Percentiles rank a stretch among this genome's conserved stretches.
These are phyloP conservation scores for Davidsoniella australis DNA, from an alignment of 2,329 filamentous ascomycete species.

Conservation along the genomic window DNA sequence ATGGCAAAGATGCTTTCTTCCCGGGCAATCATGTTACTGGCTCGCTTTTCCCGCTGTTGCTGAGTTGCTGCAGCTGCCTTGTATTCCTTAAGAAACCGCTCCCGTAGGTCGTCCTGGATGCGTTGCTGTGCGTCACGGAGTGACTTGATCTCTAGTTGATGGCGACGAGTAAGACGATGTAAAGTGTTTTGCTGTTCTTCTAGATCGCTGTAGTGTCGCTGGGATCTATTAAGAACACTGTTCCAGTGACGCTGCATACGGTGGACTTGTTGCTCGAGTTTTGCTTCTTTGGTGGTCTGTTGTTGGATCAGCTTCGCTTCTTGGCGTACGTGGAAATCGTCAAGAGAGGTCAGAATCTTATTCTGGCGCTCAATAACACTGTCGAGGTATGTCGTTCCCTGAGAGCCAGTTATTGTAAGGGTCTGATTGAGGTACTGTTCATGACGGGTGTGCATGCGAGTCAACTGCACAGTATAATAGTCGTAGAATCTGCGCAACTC, in stretches of 20 bases:
- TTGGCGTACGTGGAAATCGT: slow-evolving; percentile 10
- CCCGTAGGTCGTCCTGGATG: slow-evolving; percentile 9
- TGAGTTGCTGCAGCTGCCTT: slow-evolving; percentile 5
- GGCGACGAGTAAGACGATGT: slow-evolving; percentile 2
- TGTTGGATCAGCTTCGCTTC: slow-evolving; percentile 10
- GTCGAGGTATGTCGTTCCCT: slow-evolving; percentile 6
- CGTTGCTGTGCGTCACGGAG: slow-evolving; percentile 11
- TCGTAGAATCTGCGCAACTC: slow-evolving; percentile 7
- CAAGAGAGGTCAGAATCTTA: slow-evolving; percentile 5
- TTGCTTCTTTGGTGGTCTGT: slow-evolving; percentile 9
- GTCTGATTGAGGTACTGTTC: slow-evolving; percentile 8
- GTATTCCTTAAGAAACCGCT: slow-evolving; percentile 8
- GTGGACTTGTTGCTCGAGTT: slow-evolving; percentile 7
- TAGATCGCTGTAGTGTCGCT: slow-evolving; percentile 5
- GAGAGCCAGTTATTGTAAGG: neutral
- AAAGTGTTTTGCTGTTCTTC: slow-evolving; percentile 5
- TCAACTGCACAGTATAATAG: slow-evolving; percentile 6
- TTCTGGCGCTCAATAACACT: slow-evolving; percentile 9
- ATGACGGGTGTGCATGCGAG: slow-evolving; percentile 6
- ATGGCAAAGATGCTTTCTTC: slow-evolving; percentile 10
- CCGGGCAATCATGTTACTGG: slow-evolving; percentile 6
- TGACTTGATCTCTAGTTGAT: slow-evolving; percentile 9
- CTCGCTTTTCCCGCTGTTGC: slow-evolving; percentile 6
- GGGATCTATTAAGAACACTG: slow-evolving; percentile 3
- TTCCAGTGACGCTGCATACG: slow-evolving; percentile 10